Evolutionary conservation across 768 basidiomycete species (phyloP), one percentile per base, ranked within the genome.

Genomic region (Dioszegia crocea): DNA sequence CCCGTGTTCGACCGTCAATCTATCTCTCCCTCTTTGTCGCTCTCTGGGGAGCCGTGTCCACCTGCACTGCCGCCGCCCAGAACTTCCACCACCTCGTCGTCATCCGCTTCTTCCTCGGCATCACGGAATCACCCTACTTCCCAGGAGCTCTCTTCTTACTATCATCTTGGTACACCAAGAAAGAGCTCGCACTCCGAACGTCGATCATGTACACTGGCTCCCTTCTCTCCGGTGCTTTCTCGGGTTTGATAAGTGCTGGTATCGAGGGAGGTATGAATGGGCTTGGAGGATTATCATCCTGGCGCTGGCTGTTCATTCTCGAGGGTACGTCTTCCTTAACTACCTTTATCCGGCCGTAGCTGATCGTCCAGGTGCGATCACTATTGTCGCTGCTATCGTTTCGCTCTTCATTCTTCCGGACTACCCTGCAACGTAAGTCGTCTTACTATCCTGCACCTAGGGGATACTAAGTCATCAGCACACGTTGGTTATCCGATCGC

Each of bases 191-290:
- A 1, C 50, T 89, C 11, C 78, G 81, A 39, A 59, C 29, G n/a
- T 38, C 57, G 23, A 80, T 81, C 36, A 43, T 66, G 5, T 67
- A 59, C 45, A 56, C 58, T 27, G 66, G 68, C 0, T 66, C 64
- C 0, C 59, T 70, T 14, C 53, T 73, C 1, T 68, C 71, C 1
- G 68, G 68, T 8, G 68, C 63, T 21, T 66, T 70, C 63, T 60
- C 61, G 0, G 68, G 68, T 10, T 50, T 91, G 11, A 83, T 91
- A 52, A 87, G 87, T 11, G 86, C 87, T 30, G 85, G 84, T 3
- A 87, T 92, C 52, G 81, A 90, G 11, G 81, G 83, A 62, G 78
- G 79, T 12, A 88, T 90, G 86, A 82, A 89, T 33, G 86, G 85
- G 4, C 79, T 80, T 49, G 77, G 83, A 10, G 88, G 88, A 0